phyloP scores from a whole-genome alignment of 371 early-diverging fungal genomes.

The Circinella umbellata region DNA sequence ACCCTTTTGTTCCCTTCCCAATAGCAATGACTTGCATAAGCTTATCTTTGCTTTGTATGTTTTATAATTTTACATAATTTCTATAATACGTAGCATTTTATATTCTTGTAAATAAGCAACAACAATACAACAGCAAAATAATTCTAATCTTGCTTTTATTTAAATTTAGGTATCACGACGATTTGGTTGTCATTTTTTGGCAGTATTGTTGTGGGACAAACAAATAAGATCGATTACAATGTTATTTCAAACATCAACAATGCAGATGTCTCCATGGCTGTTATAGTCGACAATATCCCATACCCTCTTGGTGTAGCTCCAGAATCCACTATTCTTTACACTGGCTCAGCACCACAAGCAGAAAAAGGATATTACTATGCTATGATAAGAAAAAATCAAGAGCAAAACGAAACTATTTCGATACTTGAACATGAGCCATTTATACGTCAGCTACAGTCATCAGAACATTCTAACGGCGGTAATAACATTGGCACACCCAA shows the following conservation, averaged over 20 bases:
- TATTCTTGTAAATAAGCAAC: no score
- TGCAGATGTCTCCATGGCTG: slow-evolving; percentile 9
- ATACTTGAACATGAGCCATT: slow-evolving; percentile 16
- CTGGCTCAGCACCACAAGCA: slow-evolving; percentile 26
- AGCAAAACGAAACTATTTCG: slow-evolving; percentile 5
- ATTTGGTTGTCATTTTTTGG: background rate
- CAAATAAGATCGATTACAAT: background rate
- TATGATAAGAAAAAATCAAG: slow-evolving; percentile 2
- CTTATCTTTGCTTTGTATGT: no score
- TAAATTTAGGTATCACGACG: no score
- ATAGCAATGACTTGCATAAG: no score
- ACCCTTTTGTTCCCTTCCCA: no score
- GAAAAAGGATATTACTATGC: slow-evolving; percentile 16
- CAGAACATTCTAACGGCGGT: no score
- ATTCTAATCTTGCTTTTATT: no score
- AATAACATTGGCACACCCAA: slow-evolving; percentile 18
- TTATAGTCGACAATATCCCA: slow-evolving; percentile 22
- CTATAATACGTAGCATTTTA: no score
- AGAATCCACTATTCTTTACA: slow-evolving; percentile 12
- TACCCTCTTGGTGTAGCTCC: slow-evolving; percentile 15
- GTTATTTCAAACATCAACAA: slow-evolving; percentile 17
- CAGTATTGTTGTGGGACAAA: background rate
- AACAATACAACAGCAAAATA: no score
- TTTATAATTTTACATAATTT: no score
- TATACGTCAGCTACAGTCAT: slow-evolving; percentile 1